phyloP scores from a whole-genome alignment of 2,329 filamentous ascomycete species.

The Parastagonospora nodorum region DNA sequence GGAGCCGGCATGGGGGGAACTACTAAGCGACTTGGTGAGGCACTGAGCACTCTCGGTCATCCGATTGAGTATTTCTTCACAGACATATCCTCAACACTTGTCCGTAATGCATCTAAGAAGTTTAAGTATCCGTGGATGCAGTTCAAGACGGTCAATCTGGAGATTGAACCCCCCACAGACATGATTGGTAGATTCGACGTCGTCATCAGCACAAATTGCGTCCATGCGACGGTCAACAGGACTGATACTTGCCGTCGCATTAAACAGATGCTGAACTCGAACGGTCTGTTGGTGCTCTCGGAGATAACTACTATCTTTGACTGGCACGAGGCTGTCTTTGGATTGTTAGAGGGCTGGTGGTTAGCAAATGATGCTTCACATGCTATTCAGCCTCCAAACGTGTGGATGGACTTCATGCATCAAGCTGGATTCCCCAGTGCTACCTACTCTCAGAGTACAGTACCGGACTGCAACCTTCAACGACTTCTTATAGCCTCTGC shows the following conservation, averaged over 20 bases:
- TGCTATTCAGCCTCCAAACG: constrained; percentile 7
- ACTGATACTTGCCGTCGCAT: constrained; percentile 8
- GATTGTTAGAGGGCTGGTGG: constrained; percentile 34
- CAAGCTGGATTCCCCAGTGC: no score
- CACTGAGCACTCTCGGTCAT: constrained; percentile 3
- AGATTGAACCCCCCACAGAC: constrained; percentile 3
- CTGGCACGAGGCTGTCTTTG: constrained; percentile 26
- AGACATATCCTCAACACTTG: constrained; percentile 47
- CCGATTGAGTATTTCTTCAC: constrained; percentile 48
- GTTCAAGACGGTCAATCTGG: constrained; percentile 38
- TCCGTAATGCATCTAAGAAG: constrained; percentile 38
- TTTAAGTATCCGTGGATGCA: constrained; percentile 38
- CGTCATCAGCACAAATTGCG: constrained; percentile 24
- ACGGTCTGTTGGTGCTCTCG: constrained; percentile 18
- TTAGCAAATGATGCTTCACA: constrained; percentile 12
- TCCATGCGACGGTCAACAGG: constrained; percentile 25
- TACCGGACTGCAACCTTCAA: no score
- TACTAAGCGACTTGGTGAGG: constrained; percentile 2
- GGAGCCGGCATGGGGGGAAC: background rate
- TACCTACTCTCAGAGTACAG: no score
- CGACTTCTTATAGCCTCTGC: no score
- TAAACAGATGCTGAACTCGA: constrained; percentile 5
- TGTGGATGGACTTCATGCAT: constrained; percentile 15
- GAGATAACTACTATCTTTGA: constrained; percentile 17
- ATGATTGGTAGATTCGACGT: constrained; percentile 10